Conservation (phyloP, 1,284 basidiomycete species). For the Puccinia novopanici region DNA sequence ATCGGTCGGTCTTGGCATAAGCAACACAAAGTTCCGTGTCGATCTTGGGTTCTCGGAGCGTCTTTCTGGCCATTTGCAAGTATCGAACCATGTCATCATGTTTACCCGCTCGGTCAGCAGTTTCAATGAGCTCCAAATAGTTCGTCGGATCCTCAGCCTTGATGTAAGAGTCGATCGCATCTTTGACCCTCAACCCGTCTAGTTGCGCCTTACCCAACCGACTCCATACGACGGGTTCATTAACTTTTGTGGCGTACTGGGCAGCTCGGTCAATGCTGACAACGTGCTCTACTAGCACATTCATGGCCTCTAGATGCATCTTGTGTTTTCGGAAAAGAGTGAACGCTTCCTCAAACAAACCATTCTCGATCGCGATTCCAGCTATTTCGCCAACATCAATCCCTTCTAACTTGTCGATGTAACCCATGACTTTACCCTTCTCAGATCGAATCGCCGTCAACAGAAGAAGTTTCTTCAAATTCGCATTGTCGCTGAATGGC, state of each 20-base stretch:
- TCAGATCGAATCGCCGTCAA: slow-evolving; percentile 96
- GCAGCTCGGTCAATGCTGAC: slow-evolving; percentile 95
- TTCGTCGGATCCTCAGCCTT: slow-evolving; percentile 96
- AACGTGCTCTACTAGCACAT: slow-evolving; percentile 95
- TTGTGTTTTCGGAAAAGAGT: slow-evolving; percentile 95
- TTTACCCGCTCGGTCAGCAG: slow-evolving; percentile 91
- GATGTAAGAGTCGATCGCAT: slow-evolving; percentile 98
- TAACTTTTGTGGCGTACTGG: slow-evolving; percentile 95
- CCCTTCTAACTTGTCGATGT: slow-evolving; percentile 95
- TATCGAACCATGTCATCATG: slow-evolving; percentile 97
- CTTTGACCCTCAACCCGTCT: slow-evolving; percentile 96
- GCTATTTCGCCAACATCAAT: slow-evolving; percentile 95
- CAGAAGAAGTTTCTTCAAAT: slow-evolving; percentile 89
- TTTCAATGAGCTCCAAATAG: slow-evolving; percentile 95
- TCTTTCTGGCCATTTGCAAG: slow-evolving; percentile 99
- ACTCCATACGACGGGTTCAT: slow-evolving; percentile 95
- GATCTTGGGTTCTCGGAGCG: slow-evolving; percentile 92
- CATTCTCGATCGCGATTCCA: slow-evolving; percentile 93
- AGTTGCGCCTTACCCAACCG: slow-evolving; percentile 98
- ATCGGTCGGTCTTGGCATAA: slow-evolving; percentile 92
- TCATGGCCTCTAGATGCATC: slow-evolving; percentile 90
- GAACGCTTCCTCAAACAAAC: slow-evolving; percentile 93
- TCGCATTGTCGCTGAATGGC: slow-evolving; percentile 95
- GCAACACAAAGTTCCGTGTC: slow-evolving; percentile 96
- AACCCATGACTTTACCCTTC: slow-evolving; percentile 96